A percentile compares a stretch with the other conserved stretches of the same genome.
Conservation (phyloP, 2,329 filamentous ascomycete species). For the Whalleya microplaca region DNA sequence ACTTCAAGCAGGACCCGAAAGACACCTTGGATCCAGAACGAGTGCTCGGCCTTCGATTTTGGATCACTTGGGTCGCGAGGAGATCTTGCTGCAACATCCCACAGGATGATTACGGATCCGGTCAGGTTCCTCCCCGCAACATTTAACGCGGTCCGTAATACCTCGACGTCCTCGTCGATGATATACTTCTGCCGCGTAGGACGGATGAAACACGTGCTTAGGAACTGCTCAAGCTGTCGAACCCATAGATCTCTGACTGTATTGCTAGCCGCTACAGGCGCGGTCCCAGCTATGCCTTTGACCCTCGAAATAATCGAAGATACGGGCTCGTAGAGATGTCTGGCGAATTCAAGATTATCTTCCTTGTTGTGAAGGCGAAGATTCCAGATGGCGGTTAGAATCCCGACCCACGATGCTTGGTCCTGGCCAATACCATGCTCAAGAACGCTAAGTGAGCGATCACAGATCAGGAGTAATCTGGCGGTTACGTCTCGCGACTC, state of each 20-base stretch:
- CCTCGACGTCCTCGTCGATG: conserved; percentile 45
- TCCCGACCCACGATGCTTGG: conserved; percentile 52
- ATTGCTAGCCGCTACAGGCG: conserved; percentile 25
- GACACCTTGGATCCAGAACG: conserved; percentile 32
- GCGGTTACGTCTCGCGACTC: conserved; percentile 52
- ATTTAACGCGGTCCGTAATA: conserved; percentile 46
- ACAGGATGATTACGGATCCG: conserved; percentile 49
- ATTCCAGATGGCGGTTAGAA: conserved; percentile 53
- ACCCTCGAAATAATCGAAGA: conserved; percentile 48
- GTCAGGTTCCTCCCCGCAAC: conserved; percentile 41
- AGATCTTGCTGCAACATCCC: conserved; percentile 33
- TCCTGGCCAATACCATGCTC: conserved; percentile 40
- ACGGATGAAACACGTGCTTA: conserved; percentile 55
- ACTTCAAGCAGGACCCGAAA: conserved; percentile 30
- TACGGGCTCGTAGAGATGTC: conserved; percentile 46
- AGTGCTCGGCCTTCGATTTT: conserved; percentile 35
- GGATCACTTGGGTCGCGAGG: conserved; percentile 34
- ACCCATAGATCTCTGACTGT: conserved; percentile 47
- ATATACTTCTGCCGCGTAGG: conserved; percentile 54
- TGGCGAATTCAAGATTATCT: conserved; percentile 54
- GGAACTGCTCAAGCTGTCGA: conserved; percentile 50
- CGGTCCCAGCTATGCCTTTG: conserved; percentile 32
- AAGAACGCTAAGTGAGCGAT: conserved; percentile 40
- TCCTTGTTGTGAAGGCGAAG: conserved; percentile 54
- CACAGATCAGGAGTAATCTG: conserved; percentile 51